phyloP scores from a whole-genome alignment of 2,329 filamentous ascomycete species.

The Lachnellula arida region DNA sequence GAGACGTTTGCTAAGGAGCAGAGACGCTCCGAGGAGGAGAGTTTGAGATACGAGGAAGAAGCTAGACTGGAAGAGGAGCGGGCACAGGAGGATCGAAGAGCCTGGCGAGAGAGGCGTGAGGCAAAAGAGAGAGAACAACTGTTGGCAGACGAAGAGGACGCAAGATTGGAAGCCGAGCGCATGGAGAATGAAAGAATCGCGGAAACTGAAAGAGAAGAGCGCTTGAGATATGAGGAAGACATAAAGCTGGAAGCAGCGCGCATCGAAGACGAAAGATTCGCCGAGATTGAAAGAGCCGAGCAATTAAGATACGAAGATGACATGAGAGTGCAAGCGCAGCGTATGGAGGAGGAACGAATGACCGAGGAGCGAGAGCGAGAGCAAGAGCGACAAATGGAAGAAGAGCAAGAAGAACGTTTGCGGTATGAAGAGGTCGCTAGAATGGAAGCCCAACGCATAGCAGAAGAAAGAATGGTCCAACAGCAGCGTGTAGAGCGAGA shows the following conservation, averaged over 20 bases:
- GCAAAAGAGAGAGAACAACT: background rate
- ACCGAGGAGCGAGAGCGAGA: too few relatives aligned
- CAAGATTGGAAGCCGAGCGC: background rate
- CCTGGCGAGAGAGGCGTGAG: background rate
- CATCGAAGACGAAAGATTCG: background rate
- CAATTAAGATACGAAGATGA: constrained; percentile 1
- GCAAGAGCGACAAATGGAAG: background rate
- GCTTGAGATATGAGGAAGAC: background rate
- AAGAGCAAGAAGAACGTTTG: background rate
- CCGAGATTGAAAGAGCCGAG: background rate
- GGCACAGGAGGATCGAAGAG: background rate
- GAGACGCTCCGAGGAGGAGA: background rate
- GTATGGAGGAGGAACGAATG: too few relatives aligned
- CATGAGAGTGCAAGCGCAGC: too few relatives aligned
- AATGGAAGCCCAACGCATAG: background rate
- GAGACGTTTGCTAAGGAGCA: constrained; percentile 1
- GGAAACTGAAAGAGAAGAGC: background rate
- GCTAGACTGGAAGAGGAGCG: background rate
- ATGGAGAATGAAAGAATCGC: background rate
- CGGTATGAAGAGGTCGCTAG: background rate
- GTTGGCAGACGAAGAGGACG: background rate
- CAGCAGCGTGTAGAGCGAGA: background rate
- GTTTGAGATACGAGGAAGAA: background rate
- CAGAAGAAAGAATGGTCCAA: background rate
- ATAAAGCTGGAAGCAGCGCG: background rate